phyloP scores from a whole-genome alignment of 2,329 filamentous ascomycete genomes.

The Alternaria gansuensis region DNA sequence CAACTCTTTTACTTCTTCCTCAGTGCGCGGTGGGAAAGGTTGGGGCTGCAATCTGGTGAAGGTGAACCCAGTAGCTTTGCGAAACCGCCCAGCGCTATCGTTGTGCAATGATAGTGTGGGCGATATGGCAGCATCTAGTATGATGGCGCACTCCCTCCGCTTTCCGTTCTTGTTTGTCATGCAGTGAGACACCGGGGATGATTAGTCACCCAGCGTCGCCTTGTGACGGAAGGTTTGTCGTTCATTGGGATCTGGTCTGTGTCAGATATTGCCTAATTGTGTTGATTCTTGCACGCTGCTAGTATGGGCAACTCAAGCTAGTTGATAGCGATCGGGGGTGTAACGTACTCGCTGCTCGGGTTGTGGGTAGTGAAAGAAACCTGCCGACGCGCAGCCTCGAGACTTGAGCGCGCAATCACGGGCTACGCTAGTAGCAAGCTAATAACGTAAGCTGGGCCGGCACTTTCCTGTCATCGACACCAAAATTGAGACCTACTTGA shows the following conservation, averaged over 20 bases:
- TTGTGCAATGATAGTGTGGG: conserved; percentile 30
- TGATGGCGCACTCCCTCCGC: conserved; percentile 45
- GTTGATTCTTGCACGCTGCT: neutral
- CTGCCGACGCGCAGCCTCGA: conserved; percentile 21
- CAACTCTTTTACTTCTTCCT: conserved; percentile 47
- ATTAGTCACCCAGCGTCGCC: conserved; percentile 35
- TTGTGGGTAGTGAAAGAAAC: conserved; percentile 35
- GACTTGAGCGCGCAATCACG: conserved; percentile 33
- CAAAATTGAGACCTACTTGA: conserved; percentile 9
- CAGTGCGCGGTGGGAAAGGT: conserved; percentile 43
- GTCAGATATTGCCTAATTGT: conserved; percentile 14
- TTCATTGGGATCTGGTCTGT: conserved; percentile 39
- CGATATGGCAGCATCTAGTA: conserved; percentile 35
- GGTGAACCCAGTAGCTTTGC: conserved; percentile 30
- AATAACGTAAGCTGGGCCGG: conserved; percentile 21
- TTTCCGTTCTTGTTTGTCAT: conserved; percentile 49
- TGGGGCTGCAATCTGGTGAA: conserved; percentile 20
- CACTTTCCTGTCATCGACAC: neutral
- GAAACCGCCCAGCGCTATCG: conserved; percentile 24
- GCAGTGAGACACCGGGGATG: conserved; percentile 32
- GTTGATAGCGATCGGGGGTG: neutral
- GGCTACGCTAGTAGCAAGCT: conserved; percentile 20
- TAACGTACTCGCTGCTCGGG: conserved; percentile 43
- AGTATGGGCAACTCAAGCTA: neutral
- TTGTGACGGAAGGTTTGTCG: conserved; percentile 41